Conservation (phyloP, 2,329 filamentous ascomycete genomes). For the Aureobasidium sp. region DNA sequence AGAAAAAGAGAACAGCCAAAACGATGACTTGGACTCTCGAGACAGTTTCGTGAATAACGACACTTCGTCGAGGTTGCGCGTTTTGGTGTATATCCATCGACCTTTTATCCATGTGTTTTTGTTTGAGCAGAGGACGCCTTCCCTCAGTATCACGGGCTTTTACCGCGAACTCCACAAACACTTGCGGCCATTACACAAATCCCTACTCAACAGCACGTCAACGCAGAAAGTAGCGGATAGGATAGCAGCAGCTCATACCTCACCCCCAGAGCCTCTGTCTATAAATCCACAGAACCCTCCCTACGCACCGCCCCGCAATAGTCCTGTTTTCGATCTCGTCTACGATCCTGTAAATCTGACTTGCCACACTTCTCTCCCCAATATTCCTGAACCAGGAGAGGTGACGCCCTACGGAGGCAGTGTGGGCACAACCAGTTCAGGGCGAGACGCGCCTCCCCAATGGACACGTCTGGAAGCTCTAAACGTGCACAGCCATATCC, state of each 20-base stretch:
- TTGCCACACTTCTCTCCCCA: slow-evolving; percentile 55
- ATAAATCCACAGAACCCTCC: slow-evolving; percentile 20
- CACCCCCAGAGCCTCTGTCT: slow-evolving; percentile 30
- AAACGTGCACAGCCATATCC: slow-evolving; percentile 54
- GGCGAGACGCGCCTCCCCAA: slow-evolving; percentile 20
- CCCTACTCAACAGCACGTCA: slow-evolving; percentile 37
- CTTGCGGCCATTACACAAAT: slow-evolving; percentile 41
- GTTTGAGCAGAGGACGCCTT: slow-evolving; percentile 56
- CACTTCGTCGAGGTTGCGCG: slow-evolving; percentile 43
- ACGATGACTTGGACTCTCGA: background rate
- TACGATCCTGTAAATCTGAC: slow-evolving; percentile 53
- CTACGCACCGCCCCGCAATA: slow-evolving; percentile 26
- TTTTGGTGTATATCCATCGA: slow-evolving; percentile 63
- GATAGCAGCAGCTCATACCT: slow-evolving; percentile 28
- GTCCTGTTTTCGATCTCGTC: slow-evolving; percentile 53
- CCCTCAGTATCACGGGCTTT: slow-evolving; percentile 39
- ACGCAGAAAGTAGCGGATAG: slow-evolving; percentile 35
- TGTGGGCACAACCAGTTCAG: slow-evolving; percentile 18
- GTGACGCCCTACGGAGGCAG: slow-evolving; percentile 32
- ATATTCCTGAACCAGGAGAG: slow-evolving; percentile 51
- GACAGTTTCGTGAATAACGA: background rate
- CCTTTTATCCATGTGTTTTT: slow-evolving; percentile 75
- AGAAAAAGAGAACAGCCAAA: background rate
- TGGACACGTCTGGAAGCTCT: slow-evolving; percentile 54
- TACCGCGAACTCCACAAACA: slow-evolving; percentile 47